phyloP scores from a whole-genome alignment of 306 rosid genomes.

The cucumber (Cucumis sativus) region Cucumber_9930_V3 NC_026660.2:22594501-22595000 shows the following conservation, averaged over 20 bases:
- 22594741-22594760: neutral
- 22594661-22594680: no score
- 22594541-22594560: neutral
- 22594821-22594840: neutral
- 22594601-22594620: neutral
- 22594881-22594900: neutral
- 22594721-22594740: no score
- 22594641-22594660: no score
- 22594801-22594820: no score
- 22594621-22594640: no score
- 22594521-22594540: neutral
- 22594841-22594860: no score
- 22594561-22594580: neutral
- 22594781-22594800: no score
- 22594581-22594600: neutral
- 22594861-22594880: neutral
- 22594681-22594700: no score
- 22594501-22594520: neutral
- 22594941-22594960: neutral
- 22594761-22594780: neutral
- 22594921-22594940: constrained; percentile 7
- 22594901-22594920: neutral
- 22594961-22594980: neutral
- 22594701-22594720: no score
- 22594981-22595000: no score